These are phyloP conservation scores for Candida suzukii DNA, from an alignment of 805 yeast species.

Conservation along the genomic window DNA sequence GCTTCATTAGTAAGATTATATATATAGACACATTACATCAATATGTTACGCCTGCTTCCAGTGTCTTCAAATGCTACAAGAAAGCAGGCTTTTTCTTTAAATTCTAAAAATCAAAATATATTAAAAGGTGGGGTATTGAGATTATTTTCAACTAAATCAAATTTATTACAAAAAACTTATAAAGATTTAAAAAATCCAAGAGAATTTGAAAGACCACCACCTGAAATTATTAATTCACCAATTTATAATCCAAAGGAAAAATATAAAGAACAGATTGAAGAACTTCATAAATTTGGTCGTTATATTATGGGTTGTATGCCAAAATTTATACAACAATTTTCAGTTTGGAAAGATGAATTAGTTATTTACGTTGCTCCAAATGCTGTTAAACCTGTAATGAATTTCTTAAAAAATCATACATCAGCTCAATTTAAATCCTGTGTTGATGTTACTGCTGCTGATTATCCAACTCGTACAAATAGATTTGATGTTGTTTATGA, in stretches of 20 bases:
- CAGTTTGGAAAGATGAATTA: constrained; percentile 89
- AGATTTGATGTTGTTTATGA: constrained; percentile 86
- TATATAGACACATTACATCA: no score
- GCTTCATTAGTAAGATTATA: no score
- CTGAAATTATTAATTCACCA: constrained; percentile 32
- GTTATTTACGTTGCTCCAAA: constrained; percentile 68
- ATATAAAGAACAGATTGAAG: constrained; percentile 58
- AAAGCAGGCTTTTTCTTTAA: no score
- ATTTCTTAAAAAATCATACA: constrained; percentile 70
- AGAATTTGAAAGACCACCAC: constrained; percentile 26
- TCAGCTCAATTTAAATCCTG: constrained; percentile 73
- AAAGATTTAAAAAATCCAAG: constrained; percentile 26
- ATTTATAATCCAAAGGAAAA: constrained; percentile 73
- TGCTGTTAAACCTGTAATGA: constrained; percentile 63
- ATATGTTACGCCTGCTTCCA: no score
- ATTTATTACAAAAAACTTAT: constrained; percentile 4
- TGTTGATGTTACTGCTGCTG: constrained; percentile 81
- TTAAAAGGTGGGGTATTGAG: background rate
- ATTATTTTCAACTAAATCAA: constrained; percentile 3
- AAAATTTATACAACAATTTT: constrained; percentile 72
- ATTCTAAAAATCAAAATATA: no score
- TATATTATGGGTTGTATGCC: constrained; percentile 76
- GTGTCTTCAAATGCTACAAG: no score
- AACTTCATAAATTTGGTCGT: constrained; percentile 74
- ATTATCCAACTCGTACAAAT: constrained; percentile 76